Base-by-base conservation (phyloP, 2,329 filamentous ascomycete species). In the Curvularia verruculosa region DNA sequence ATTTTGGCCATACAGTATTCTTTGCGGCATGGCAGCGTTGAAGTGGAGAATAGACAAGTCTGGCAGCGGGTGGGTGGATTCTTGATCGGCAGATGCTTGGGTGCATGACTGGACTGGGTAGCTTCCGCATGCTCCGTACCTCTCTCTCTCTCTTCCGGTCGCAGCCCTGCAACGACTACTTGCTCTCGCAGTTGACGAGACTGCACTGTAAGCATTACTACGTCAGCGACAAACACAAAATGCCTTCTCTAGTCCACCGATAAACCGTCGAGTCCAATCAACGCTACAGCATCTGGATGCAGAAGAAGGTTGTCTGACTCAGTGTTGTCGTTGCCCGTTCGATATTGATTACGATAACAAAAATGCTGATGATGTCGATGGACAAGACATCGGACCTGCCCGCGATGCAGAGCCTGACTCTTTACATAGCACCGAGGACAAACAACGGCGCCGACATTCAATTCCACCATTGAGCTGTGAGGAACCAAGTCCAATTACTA, bases 81-180 rank as follows among this genome's bases (percentile, higher is more conserved):
- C 48, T n/a, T 36, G 44, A 50, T 55, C 29, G 47, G 46, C 52
- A 40, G 46, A 55, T 55, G 46, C 10, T 13, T 29, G 24, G 19
- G 26, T 40, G 19, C 43, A 29, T 28, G 44, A 36, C 51, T 31
- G 21, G 34, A 49, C 51, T 31, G 21, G 34, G 41, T 54, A 41
- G 53, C 18, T 45, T 49, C 54, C 49, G 44, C 36, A 40, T 45
- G 28, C 19, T 37, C 54, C 51, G 43, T n/a, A n/a, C n/a, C n/a
- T n/a, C 49, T 37, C 36, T 54, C 23, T 31, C 29, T 46, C 29
- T 36, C 7, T 12, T 28, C 21, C 19, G 34, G 48, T 24, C 23
- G 43, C 24, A 31, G 28, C 39, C 24, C 36, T 36, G 39, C 46
- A 46, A 50, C 41, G 28, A 34, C 24, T 29, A 34, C 24, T 29